Evolutionary conservation across 305 asterid genomes (phyloP), one percentile per base, ranked within the genome.

Genomic region (Solanum hybrid): DNA sequence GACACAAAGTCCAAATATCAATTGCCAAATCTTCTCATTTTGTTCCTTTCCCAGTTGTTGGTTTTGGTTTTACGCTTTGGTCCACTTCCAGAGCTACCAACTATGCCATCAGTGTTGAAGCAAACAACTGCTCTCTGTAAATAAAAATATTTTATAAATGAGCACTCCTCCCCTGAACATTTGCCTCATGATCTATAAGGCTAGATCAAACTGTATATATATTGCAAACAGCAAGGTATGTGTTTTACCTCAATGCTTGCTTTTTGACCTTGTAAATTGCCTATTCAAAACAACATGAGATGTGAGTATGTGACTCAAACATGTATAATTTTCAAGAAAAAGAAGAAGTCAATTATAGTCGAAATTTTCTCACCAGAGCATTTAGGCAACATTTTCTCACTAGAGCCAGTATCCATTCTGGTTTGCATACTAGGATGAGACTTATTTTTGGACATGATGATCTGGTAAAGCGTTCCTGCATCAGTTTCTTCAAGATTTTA

Each of bases 401-500:
- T 11, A 51, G 75, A 10, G 22, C 31, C 31, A 51, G 84, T 20
- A 12, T 73, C 31, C 76, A 64, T 86, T 31, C 66, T 87, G n/a
- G 81, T 90, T 37, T 76, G 84, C 40, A 79, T 51, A 34, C 87
- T 22, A 81, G 84, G 78, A 37, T 84, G 56, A 51, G 88, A 76
- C 20, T 81, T 91, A 12, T 86, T 84, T 86, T 90, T 92, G 6
- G 92, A 89, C 89, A 90, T 64, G 72, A 92, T 89, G 34, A 92
- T 88, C 26, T 84, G 40, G 27, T 73, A n/a, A 26, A 91, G 92
- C 64, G 73, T 78, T 34, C 89, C 91, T 72, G 90, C 89, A 85
- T 91, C 91, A 36, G 90, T 84, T 85, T 86, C 94, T 92, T 56
- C 66, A 88, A 10, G 10, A 31, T 51, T n/a, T n/a, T n/a, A n/a